Evolutionary conservation across 805 yeast species (phyloP), one percentile per base, ranked within the genome.

Genomic region (Diddensiella caesifluorescens): DNA sequence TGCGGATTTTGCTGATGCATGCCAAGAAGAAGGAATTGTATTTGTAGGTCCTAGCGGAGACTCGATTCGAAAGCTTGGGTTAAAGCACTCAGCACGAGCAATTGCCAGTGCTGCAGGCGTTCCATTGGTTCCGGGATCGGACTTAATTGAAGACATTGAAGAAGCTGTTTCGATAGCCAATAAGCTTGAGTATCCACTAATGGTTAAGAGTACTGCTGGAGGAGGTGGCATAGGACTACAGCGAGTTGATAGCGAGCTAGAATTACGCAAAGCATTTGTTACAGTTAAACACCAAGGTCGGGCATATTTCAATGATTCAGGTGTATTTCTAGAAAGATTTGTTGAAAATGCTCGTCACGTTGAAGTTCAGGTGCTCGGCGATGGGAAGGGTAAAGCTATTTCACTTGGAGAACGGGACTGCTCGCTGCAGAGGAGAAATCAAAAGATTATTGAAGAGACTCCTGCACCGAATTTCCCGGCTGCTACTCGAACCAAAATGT

Each of bases 191-290:
- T 92, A 86, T 55, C 97, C 97, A 22, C 77, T 90, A 25, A 90
- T 90, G 97, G 85, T 92, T 38, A 90, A 90, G 65, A 83, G 95
- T 20, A 92, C 98, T 47, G 97, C 97, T 20, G 98, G 98, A 61
- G 98, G 98, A 58, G 98, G 98, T 64, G 98, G 98, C 66, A 90
- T 90, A 57, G 98, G 98, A 50, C 69, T 90, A 53, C 97, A 90
- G 63, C 84, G 88, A 60, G 97, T 89, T 45, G 95, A 89, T 56
- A 73, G 79, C 26, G 84, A 76, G 52, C 78, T 62, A 15, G 97
- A 92, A 46, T 79, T 92, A 49, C 85, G 79, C 65, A 68, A 83
- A 48, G 94, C 89, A 10, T 90, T 87, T 64, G 83, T 77, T 56
- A 81, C 95, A 6, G 97, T 92, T 33, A 82, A 86, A 59, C 96